Conservation (phyloP, 73 alveolate species). For the Paramecium sonneborni region DNA sequence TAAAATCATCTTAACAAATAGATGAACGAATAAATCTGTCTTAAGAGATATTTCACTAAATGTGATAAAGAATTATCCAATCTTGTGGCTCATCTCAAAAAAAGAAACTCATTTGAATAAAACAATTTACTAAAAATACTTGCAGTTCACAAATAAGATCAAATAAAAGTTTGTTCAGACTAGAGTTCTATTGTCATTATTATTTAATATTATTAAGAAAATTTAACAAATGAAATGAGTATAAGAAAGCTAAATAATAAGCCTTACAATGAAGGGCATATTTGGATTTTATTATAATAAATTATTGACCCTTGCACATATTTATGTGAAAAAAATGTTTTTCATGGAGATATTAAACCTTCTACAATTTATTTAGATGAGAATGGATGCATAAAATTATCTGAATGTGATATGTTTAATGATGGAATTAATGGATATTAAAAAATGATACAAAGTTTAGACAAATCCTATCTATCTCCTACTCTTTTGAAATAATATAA, state of each 20-base stretch:
- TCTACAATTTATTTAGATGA: slow-evolving; percentile 16
- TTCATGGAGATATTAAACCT: slow-evolving; percentile 45
- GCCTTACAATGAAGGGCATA: slow-evolving; percentile 13
- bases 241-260: background rate
- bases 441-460: background rate
- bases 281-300: slow-evolving; percentile 19
- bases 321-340: background rate
- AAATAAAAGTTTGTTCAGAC: background rate
- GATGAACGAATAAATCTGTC: background rate
- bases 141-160: background rate
- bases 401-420: background rate
- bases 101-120: background rate
- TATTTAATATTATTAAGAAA: background rate
- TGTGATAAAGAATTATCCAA: background rate
- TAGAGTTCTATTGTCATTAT: background rate
- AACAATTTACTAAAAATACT: background rate
- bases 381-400: background rate
- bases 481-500: background rate
- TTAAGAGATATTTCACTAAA: background rate
- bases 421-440: background rate
- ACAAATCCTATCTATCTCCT: slow-evolving; percentile 14
- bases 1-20: background rate
- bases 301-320: background rate
- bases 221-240: background rate
- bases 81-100: background rate